Percentiles rank a stretch among this genome's conserved stretches.
These are phyloP conservation scores for Pharnaceum exiguum DNA, from an alignment of 148 eudicot genomes.

Conservation along the genomic window DNA sequence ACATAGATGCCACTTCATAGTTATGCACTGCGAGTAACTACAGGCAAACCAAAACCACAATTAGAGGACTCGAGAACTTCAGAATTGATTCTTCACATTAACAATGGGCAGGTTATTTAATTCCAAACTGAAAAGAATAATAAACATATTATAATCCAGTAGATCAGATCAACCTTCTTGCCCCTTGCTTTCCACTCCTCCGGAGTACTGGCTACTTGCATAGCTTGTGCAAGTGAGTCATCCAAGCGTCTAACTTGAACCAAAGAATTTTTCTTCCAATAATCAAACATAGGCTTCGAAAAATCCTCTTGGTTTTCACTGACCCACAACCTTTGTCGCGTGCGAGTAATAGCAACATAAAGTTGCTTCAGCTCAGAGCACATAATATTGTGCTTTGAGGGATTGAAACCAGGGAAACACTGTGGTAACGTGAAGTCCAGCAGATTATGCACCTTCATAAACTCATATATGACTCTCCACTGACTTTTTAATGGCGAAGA, in stretches of 20 bases:
- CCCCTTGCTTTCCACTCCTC: slow-evolving; percentile 61
- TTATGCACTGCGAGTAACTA: slow-evolving; percentile 60
- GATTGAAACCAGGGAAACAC: slow-evolving; percentile 21
- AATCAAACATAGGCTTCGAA: slow-evolving; percentile 54
- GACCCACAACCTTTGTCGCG: slow-evolving; percentile 72
- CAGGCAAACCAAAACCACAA: no score
- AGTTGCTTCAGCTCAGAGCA: slow-evolving; percentile 53
- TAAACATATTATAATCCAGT: no score
- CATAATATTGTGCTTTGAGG: slow-evolving; percentile 21
- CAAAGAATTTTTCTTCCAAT: slow-evolving; percentile 47
- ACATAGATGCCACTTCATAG: slow-evolving; percentile 56
- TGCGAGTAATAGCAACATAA: slow-evolving; percentile 73
- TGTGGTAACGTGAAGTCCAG: slow-evolving; percentile 10
- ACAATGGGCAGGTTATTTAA: not conserved
- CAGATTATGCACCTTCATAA: slow-evolving; percentile 35
- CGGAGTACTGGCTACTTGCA: slow-evolving; percentile 57
- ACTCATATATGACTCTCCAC: slow-evolving; percentile 58
- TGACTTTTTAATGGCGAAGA: slow-evolving; percentile 46
- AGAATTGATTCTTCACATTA: no score
- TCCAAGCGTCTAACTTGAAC: slow-evolving; percentile 47
- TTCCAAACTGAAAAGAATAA: slow-evolving; percentile 9
- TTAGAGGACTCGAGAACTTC: no score
- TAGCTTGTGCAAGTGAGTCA: slow-evolving; percentile 46
- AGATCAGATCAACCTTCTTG: slow-evolving; percentile 18
- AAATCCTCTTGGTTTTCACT: slow-evolving; percentile 52